These are phyloP conservation scores for Eragrostis nindensis DNA, from an alignment of 176 grass and related monocot genomes.

Conservation along the genomic window DNA sequence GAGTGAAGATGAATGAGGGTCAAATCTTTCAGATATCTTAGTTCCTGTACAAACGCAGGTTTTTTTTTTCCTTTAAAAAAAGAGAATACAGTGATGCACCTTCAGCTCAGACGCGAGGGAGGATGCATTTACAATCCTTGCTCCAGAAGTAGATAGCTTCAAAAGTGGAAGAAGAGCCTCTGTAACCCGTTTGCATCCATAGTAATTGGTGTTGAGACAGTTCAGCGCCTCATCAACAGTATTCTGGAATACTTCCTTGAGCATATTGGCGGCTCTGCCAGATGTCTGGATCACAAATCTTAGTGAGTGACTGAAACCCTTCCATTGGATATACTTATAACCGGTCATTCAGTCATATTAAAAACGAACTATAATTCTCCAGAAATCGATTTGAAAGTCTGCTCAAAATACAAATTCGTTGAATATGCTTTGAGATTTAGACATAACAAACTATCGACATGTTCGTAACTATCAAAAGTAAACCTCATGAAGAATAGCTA, in stretches of 20 bases:
- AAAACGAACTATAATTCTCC: no score
- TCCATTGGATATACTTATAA: no score
- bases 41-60: background rate
- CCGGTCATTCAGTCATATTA: no score
- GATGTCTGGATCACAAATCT: slow-evolving; percentile 56
- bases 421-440: background rate
- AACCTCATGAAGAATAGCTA: background rate
- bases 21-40: no score
- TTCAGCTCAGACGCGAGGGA: slow-evolving; percentile 74
- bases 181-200: slow-evolving; percentile 68
- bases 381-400: no score
- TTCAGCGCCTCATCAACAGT: slow-evolving; percentile 52
- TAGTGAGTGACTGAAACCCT: background rate
- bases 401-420: background rate
- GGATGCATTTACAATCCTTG: slow-evolving; percentile 69
- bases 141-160: slow-evolving; percentile 58
- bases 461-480: background rate
- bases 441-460: background rate
- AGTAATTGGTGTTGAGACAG: slow-evolving; percentile 59
- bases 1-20: background rate
- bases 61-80: no score
- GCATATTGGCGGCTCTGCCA: slow-evolving; percentile 58
- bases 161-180: slow-evolving; percentile 74
- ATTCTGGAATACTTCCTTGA: slow-evolving; percentile 61
- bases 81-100: background rate